Conservation (phyloP, 305 asterid genomes). For the Andrographis paniculata region DNA sequence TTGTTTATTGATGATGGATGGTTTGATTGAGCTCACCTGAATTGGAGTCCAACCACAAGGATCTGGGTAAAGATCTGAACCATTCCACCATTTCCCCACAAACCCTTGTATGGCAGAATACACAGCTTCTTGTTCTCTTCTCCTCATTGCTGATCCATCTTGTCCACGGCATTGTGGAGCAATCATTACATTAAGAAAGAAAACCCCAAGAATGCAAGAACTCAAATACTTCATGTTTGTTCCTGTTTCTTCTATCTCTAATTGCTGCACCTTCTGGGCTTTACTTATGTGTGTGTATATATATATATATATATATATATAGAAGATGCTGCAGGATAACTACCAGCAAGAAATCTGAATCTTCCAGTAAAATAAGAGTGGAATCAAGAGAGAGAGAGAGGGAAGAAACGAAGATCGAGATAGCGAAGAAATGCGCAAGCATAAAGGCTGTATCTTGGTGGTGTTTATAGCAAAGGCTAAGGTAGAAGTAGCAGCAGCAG, state of each 20-base stretch:
- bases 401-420: slow-evolving; percentile 23
- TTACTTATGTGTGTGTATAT: too few relatives aligned
- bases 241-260: slow-evolving; percentile 22
- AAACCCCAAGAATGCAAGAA: slow-evolving; percentile 22
- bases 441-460: slow-evolving; percentile 16
- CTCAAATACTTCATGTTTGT: slow-evolving; percentile 19
- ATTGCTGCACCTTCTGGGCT: too few relatives aligned
- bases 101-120: slow-evolving; percentile 78
- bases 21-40: slow-evolving; percentile 55
- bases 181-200: slow-evolving; percentile 15
- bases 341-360: too few relatives aligned
- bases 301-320: too few relatives aligned
- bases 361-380: slow-evolving; percentile 6
- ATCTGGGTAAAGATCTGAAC: slow-evolving; percentile 96
- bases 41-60: slow-evolving; percentile 99
- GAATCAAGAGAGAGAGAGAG: slow-evolving; percentile 14
- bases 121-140: slow-evolving; percentile 55
- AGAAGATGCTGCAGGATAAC: too few relatives aligned
- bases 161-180: slow-evolving; percentile 27
- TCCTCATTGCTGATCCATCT: slow-evolving; percentile 51
- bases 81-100: slow-evolving; percentile 95
- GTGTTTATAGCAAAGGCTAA: slow-evolving; percentile 51
- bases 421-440: slow-evolving; percentile 17
- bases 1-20: too few relatives aligned
- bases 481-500: slow-evolving; percentile 26